Evolutionary conservation across 1,284 basidiomycete genomes (phyloP).

Genomic region (Schizopora paradoxa): DNA sequence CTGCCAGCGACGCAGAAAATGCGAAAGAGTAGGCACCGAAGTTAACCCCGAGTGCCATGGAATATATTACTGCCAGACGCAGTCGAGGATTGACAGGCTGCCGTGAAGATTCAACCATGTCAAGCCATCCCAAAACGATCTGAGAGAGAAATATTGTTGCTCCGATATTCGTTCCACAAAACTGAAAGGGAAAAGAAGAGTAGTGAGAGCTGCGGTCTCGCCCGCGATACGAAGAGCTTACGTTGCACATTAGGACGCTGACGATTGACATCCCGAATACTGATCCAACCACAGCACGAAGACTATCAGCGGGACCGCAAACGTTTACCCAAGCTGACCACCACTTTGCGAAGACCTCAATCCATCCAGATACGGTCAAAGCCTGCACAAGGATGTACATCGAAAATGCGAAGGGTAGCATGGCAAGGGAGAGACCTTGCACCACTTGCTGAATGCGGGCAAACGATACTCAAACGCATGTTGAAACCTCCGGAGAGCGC

Average conservation of each 20-base stretch:
- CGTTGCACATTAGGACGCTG: conserved; percentile 76
- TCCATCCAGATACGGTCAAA: conserved; percentile 83
- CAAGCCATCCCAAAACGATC: conserved; percentile 41
- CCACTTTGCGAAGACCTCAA: conserved; percentile 79
- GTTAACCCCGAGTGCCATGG: conserved; percentile 81
- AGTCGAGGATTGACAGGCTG: conserved; percentile 25
- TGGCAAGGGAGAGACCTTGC: conserved; percentile 75
- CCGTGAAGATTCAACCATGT: conserved; percentile 18
- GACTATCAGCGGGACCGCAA: conserved; percentile 18
- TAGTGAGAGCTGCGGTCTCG: conserved; percentile 4
- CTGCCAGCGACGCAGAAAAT: conserved; percentile 87
- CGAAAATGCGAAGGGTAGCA: conserved; percentile 90
- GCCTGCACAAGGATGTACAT: conserved; percentile 95
- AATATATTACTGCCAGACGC: conserved; percentile 38
- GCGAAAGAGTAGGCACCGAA: conserved; percentile 91
- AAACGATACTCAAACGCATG: too few species aligned
- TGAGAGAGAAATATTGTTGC: conserved; percentile 86
- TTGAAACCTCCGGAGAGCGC: too few species aligned
- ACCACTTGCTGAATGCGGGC: too few species aligned
- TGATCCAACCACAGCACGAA: conserved; percentile 38
- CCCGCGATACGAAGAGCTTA: conserved; percentile 33
- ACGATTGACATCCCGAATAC: conserved; percentile 42
- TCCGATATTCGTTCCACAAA: conserved; percentile 93
- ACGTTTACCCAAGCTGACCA: conserved; percentile 43
- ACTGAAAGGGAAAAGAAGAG: conserved; percentile 27